A percentile compares a stretch with the other conserved stretches of the same genome.
phyloP scores from a whole-genome alignment of 169 alveolate genomes.

The Eimeria falciformis region DNA sequence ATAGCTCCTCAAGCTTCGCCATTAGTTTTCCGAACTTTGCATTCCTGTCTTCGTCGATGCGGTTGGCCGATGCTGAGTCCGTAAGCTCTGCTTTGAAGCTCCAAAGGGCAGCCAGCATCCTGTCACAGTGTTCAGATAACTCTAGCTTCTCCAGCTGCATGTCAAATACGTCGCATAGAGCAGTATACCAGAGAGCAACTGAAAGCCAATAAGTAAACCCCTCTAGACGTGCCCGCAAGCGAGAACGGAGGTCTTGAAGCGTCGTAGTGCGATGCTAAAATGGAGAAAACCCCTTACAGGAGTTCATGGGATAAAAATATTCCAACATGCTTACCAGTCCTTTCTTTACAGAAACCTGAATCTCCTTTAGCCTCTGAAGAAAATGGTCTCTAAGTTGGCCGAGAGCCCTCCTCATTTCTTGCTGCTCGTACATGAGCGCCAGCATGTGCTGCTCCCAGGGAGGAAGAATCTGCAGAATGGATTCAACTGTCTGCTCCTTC shows the following conservation, averaged over 20 bases:
- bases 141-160: conserved; percentile 83
- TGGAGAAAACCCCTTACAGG: no score
- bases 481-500: conserved; percentile 79
- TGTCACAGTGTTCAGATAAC: conserved; percentile 84
- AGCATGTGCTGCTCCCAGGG: conserved; percentile 88
- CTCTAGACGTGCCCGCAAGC: no score
- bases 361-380: conserved; percentile 79
- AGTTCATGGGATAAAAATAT: no score
- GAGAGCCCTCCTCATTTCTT: conserved; percentile 84
- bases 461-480: conserved; percentile 81
- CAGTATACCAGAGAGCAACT: not conserved
- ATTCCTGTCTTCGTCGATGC: conserved; percentile 83
- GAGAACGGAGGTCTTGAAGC: no score
- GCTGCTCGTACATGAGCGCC: conserved; percentile 86
- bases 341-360: conserved; percentile 81
- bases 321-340: conserved; percentile 70
- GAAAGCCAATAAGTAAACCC: not conserved
- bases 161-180: not conserved
- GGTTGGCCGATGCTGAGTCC: conserved; percentile 78
- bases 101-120: conserved; percentile 82
- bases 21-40: conserved; percentile 85
- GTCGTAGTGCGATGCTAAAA: no score
- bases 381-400: conserved; percentile 83
- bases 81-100: conserved; percentile 81
- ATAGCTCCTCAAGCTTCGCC: conserved; percentile 84